Evolutionary conservation across 2,329 filamentous ascomycete genomes (phyloP).

Genomic region (Aspergillus niger): DNA sequence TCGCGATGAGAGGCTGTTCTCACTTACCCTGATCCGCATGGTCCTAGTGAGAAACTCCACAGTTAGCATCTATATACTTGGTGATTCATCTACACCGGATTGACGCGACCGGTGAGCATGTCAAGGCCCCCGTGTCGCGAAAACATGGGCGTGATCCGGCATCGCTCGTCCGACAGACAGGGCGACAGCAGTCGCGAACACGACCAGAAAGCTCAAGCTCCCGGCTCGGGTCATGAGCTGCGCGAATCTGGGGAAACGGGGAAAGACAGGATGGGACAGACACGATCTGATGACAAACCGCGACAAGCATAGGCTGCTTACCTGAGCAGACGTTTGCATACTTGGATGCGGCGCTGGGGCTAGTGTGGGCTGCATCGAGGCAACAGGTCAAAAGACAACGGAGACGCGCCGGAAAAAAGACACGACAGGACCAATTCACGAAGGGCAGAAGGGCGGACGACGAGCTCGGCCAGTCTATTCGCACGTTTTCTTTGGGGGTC

Average conservation of each 20-base stretch:
- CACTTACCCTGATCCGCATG: conserved; percentile 50
- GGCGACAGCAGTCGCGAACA: conserved; percentile 3
- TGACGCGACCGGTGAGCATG: conserved; percentile 15
- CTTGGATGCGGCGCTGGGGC: conserved; percentile 52
- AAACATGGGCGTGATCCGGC: conserved; percentile 11
- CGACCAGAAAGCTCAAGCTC: neutral
- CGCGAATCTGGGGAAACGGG: conserved; percentile 12
- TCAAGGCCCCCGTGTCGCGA: neutral
- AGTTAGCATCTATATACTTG: conserved; percentile 12
- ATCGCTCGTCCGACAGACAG: neutral
- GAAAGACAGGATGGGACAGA: conserved; percentile 12
- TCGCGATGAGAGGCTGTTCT: conserved; percentile 17
- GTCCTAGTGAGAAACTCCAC: conserved; percentile 33
- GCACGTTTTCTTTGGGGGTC: conserved; percentile 11
- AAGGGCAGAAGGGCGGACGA: conserved; percentile 6
- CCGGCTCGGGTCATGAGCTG: neutral
- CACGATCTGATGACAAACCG: conserved; percentile 42
- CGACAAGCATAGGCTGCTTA: conserved; percentile 48
- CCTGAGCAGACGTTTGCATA: conserved; percentile 55
- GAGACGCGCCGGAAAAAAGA: conserved; percentile 21
- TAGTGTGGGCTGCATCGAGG: conserved; percentile 49
- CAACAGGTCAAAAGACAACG: conserved; percentile 17
- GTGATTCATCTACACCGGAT: neutral
- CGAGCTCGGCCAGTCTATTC: conserved; percentile 7
- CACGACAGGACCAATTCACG: conserved; percentile 20